Evolutionary conservation across 2,329 filamentous ascomycete species (phyloP), one percentile per base, ranked within the genome.

Genomic region (Cordyceps cicadae): DNA sequence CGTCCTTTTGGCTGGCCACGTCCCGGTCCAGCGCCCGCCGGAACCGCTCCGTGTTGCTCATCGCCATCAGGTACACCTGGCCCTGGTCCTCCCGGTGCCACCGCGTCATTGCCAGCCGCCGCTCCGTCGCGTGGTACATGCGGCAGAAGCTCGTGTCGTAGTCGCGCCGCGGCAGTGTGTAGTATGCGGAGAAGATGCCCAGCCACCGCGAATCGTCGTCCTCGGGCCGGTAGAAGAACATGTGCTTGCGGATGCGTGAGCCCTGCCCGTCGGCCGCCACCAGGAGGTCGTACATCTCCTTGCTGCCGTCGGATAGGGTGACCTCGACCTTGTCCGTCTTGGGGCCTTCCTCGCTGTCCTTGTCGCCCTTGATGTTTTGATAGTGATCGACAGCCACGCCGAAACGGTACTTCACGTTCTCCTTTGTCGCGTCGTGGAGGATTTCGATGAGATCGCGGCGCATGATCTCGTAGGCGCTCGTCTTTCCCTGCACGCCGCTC

Each of bases 401-500:
- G 55, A 74, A 74, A 0, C 66, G 12, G 46, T 70, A 70, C 21
- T 63, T 67, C 6, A 65, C 66, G 14, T 63, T 64, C 26, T 69
- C 64, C 17, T 69, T 65, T 19, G 70, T 74, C 14, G 66, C 70
- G 1, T 80, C 73, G 66, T 79, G 79, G 3, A 85, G 66, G 1
- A 85, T 70, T 3, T 72, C 67, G 0, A 77, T 74, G n/a, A 86
- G 66, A 59, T 84, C 80, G 1, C 79, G 80, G 2, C 82, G 73
- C 75, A 85, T 79, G 54, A 86, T 80, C 70, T 86, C 83, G 63
- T 75, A 84, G 62, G 85, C 81, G 59, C 75, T 77, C 1, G 79
- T 81, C 37, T 82, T 67, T 3, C 67, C 68, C 64, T 80, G 77
- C 29, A 64, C 64, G 0, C 77, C 76, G 56, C 74, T 67, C 76